A percentile compares a stretch with the other conserved stretches of the same genome.
Evolutionary conservation across 2,329 filamentous ascomycete species (phyloP).

Genomic region (Fusarium chuoi): DNA sequence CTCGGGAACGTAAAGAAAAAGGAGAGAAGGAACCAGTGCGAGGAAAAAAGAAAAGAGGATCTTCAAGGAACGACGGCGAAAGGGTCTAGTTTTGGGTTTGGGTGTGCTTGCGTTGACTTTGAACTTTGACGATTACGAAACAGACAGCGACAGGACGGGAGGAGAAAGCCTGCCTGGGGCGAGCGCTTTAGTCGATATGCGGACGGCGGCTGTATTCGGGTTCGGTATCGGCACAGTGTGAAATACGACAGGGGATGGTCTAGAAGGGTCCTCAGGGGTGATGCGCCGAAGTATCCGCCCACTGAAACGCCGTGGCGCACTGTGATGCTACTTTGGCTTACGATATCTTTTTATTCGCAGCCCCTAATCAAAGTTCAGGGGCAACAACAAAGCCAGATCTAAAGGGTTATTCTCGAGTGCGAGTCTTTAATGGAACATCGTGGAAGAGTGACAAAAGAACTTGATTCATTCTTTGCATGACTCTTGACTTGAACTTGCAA

Average conservation of each 20-base stretch:
- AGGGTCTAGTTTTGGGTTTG: background rate
- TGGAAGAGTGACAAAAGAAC: conserved; percentile 21
- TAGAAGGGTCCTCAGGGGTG: background rate
- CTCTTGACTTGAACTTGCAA: conserved; percentile 7
- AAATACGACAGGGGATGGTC: background rate
- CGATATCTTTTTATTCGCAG: background rate
- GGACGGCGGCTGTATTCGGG: conserved; percentile 19
- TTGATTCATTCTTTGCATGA: background rate
- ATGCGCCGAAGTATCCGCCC: background rate
- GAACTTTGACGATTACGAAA: conserved; percentile 27
- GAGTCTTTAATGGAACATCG: background rate
- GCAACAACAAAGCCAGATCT: background rate
- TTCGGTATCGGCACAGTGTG: conserved; percentile 31
- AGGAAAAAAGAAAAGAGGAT: conserved; percentile 13
- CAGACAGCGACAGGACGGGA: conserved; percentile 1
- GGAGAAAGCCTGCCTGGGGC: conserved; percentile 19
- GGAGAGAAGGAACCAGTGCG: conserved; percentile 11
- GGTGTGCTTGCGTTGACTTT: conserved; percentile 23
- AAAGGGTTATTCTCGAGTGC: background rate
- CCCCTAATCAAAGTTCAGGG: conserved; percentile 2
- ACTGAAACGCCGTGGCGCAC: conserved; percentile 10
- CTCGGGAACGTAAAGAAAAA: conserved; percentile 5
- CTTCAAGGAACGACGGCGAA: conserved; percentile 37
- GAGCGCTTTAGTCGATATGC: conserved; percentile 14
- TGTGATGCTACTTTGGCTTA: conserved; percentile 12